Conservation (phyloP, 2,329 filamentous ascomycete genomes). For the Dothideomycetes sp. region DNA sequence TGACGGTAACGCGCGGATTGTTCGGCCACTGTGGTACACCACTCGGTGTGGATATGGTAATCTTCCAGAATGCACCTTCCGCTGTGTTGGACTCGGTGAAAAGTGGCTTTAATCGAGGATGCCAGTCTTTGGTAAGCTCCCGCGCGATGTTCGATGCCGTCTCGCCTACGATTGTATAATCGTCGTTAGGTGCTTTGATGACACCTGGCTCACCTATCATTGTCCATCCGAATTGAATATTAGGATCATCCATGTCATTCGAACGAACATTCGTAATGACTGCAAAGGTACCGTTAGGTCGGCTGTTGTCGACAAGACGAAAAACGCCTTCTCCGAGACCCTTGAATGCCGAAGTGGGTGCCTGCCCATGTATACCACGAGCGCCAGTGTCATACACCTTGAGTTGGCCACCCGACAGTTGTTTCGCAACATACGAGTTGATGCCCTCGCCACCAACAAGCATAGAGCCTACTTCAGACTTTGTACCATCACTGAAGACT, state of each 20-base stretch:
- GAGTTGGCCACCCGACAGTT: conserved; percentile 48
- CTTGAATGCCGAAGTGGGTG: conserved; percentile 53
- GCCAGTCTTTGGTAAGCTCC: conserved; percentile 45
- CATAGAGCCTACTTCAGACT: conserved; percentile 50
- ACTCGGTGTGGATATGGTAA: conserved; percentile 51
- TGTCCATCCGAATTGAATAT: conserved; percentile 54
- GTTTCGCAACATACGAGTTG: conserved; percentile 50
- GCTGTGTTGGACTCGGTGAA: conserved; percentile 49
- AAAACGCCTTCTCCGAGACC: conserved; percentile 56
- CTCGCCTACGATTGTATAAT: conserved; percentile 50
- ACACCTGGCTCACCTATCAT: conserved; percentile 50
- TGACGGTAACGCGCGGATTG: conserved; percentile 48
- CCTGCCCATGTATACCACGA: conserved; percentile 56
- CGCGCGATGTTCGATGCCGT: conserved; percentile 51
- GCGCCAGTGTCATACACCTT: conserved; percentile 57
- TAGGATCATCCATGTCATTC: conserved; percentile 49
- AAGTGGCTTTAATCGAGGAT: conserved; percentile 46
- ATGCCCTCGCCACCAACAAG: conserved; percentile 56
- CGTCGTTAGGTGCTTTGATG: conserved; percentile 49
- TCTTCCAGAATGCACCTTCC: conserved; percentile 58
- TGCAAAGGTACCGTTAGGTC: conserved; percentile 40
- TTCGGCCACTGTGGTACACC: conserved; percentile 54
- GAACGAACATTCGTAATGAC: conserved; percentile 57
- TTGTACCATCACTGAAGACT: conserved; percentile 51
- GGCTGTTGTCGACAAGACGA: conserved; percentile 41